A percentile compares a stretch with the other conserved stretches of the same genome.
Evolutionary conservation across 306 rosid genomes (phyloP).

Genomic region (Sechiopsis laciniata): DNA sequence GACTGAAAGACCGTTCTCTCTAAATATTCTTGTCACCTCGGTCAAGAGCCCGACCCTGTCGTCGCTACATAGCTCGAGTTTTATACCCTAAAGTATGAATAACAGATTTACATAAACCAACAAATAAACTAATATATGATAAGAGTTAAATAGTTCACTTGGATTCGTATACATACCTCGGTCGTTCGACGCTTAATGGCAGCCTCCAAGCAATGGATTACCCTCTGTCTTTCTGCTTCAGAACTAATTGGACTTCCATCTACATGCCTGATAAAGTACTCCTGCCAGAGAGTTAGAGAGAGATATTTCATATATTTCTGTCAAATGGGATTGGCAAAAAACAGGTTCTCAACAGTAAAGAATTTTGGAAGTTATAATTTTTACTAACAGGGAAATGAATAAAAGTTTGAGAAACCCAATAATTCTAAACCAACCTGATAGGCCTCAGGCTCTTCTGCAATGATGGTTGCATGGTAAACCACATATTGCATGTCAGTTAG

Average conservation of each 20-base stretch:
- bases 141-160: neutral
- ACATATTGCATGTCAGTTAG: constrained; percentile 93
- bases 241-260: constrained; percentile 89
- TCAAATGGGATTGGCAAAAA: neutral
- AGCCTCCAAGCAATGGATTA: constrained; percentile 83
- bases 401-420: neutral
- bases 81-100: constrained; percentile 58
- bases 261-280: constrained; percentile 78
- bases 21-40: constrained; percentile 75
- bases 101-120: neutral
- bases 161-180: constrained; percentile 39
- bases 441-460: constrained; percentile 60
- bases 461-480: constrained; percentile 73
- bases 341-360: neutral
- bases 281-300: constrained; percentile 39
- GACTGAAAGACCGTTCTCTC: constrained; percentile 78
- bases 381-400: neutral
- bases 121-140: neutral
- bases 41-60: constrained; percentile 82
- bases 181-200: constrained; percentile 79
- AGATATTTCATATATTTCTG: neutral
- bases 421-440: constrained; percentile 52
- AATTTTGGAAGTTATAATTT: neutral
- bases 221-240: constrained; percentile 82
- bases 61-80: constrained; percentile 66